phyloP scores from a whole-genome alignment of 2,329 filamentous ascomycete genomes.

The Anthostomella pinea region DNA sequence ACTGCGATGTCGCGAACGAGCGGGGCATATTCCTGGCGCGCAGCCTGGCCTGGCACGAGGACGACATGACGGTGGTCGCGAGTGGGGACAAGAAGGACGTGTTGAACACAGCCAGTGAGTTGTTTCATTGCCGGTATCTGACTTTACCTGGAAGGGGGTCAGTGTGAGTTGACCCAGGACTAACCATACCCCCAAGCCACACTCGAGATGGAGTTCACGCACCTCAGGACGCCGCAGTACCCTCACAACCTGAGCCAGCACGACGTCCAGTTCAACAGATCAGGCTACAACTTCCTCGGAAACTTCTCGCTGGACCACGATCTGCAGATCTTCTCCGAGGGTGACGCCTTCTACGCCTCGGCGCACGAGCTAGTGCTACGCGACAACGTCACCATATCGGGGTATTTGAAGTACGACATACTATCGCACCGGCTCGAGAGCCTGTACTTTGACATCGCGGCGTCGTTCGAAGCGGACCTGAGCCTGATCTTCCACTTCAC shows the following conservation, averaged over 20 bases:
- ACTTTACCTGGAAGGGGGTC: background rate
- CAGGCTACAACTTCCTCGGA: slow-evolving; percentile 26
- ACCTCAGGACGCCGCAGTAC: slow-evolving; percentile 4
- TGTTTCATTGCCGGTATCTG: background rate
- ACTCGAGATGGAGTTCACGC: slow-evolving; percentile 17
- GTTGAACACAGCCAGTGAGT: slow-evolving; percentile 35
- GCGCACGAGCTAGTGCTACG: slow-evolving; percentile 35
- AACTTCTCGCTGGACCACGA: slow-evolving; percentile 23
- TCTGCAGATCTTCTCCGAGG: slow-evolving; percentile 29
- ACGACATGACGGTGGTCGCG: slow-evolving; percentile 30
- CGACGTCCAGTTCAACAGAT: slow-evolving; percentile 16
- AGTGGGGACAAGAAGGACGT: slow-evolving; percentile 32
- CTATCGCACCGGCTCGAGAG: slow-evolving; percentile 31
- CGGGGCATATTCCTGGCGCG: slow-evolving; percentile 38
- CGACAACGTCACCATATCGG: slow-evolving; percentile 38
- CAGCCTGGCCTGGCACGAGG: slow-evolving; percentile 26
- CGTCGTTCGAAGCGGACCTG: slow-evolving; percentile 35
- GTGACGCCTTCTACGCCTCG: slow-evolving; percentile 32
- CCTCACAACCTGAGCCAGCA: slow-evolving; percentile 8
- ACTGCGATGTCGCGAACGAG: slow-evolving; percentile 39
- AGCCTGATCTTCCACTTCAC: slow-evolving; percentile 35
- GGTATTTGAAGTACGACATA: slow-evolving; percentile 41
- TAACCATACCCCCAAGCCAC: slow-evolving; percentile 10
- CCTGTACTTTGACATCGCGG: slow-evolving; percentile 43
- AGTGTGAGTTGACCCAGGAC: too few relatives aligned